A percentile compares a stretch with the other conserved stretches of the same genome.
Evolutionary conservation across 768 basidiomycete species (phyloP).

Genomic region (Mycena polygramma): DNA sequence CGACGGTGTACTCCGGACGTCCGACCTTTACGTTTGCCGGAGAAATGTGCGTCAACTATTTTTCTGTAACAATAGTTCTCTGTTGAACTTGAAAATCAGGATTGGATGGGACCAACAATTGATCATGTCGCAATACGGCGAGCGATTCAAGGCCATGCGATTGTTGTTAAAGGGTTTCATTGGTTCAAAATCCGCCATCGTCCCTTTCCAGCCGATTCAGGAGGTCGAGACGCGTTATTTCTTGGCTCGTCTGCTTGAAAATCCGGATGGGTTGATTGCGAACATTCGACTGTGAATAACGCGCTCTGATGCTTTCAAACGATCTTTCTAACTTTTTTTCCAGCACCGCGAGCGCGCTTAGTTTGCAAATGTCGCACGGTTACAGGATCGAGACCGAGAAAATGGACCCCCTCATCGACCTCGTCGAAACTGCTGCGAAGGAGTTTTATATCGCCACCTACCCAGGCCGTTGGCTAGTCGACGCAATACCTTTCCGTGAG

Average conservation of each 20-base stretch:
- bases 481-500: slow-evolving; percentile 53
- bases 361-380: slow-evolving; percentile 57
- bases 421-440: slow-evolving; percentile 55
- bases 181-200: slow-evolving; percentile 54
- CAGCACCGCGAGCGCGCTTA: slow-evolving; percentile 57
- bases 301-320: not conserved
- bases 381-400: slow-evolving; percentile 53
- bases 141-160: slow-evolving; percentile 58
- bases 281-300: slow-evolving; percentile 54
- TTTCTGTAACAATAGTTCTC: not conserved
- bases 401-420: slow-evolving; percentile 54
- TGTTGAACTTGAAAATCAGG: slow-evolving; percentile 38
- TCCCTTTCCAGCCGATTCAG: slow-evolving; percentile 50
- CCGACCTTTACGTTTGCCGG: slow-evolving; percentile 52
- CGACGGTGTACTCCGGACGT: slow-evolving; percentile 48
- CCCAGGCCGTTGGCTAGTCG: slow-evolving; percentile 56
- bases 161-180: slow-evolving; percentile 56
- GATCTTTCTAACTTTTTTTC: not conserved
- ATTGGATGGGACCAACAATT: slow-evolving; percentile 48
- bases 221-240: slow-evolving; percentile 60
- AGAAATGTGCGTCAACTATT: slow-evolving; percentile 43
- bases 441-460: slow-evolving; percentile 55
- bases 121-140: slow-evolving; percentile 47
- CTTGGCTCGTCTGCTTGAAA: slow-evolving; percentile 53
- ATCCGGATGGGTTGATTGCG: slow-evolving; percentile 51